phyloP scores from a whole-genome alignment of 305 asterid species.

The Nicotiana rustica region DNA sequence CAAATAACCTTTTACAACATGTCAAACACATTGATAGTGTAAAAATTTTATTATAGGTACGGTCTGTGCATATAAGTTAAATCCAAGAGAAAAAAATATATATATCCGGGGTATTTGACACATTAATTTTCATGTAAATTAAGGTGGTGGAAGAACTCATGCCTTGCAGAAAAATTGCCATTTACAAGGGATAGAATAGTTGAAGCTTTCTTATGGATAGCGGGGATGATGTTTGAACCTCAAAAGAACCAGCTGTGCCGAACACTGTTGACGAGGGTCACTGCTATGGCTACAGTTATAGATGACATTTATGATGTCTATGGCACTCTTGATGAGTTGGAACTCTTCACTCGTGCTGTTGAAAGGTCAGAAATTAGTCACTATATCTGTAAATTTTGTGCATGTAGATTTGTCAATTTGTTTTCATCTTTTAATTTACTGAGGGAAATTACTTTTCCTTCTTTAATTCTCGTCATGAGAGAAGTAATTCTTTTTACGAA shows the following conservation, averaged over 20 bases:
- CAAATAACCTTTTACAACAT: neutral
- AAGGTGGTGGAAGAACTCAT: constrained; percentile 51
- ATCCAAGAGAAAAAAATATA: too few relatives aligned
- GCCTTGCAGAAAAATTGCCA: constrained; percentile 42
- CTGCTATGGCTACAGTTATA: constrained; percentile 36
- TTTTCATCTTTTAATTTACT: too few relatives aligned
- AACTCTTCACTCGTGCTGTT: constrained; percentile 44
- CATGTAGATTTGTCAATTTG: too few relatives aligned
- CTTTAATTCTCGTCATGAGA: too few relatives aligned
- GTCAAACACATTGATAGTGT: too few relatives aligned
- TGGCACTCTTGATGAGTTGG: constrained; percentile 53
- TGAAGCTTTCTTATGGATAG: constrained; percentile 48
- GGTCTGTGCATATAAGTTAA: too few relatives aligned
- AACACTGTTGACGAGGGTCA: constrained; percentile 42
- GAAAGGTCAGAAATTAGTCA: constrained; percentile 41
- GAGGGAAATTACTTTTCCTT: too few relatives aligned
- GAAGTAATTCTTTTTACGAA: too few relatives aligned
- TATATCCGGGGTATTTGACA: too few relatives aligned
- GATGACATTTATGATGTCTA: constrained; percentile 61
- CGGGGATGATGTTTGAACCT: constrained; percentile 43
- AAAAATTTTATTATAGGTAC: too few relatives aligned
- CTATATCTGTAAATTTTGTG: neutral
- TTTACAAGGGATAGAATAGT: constrained; percentile 46
- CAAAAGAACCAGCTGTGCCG: constrained; percentile 29
- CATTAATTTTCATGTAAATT: neutral